Conservation (phyloP, 2,329 filamentous ascomycete species). For the Trichoderma afroharzianum region DNA sequence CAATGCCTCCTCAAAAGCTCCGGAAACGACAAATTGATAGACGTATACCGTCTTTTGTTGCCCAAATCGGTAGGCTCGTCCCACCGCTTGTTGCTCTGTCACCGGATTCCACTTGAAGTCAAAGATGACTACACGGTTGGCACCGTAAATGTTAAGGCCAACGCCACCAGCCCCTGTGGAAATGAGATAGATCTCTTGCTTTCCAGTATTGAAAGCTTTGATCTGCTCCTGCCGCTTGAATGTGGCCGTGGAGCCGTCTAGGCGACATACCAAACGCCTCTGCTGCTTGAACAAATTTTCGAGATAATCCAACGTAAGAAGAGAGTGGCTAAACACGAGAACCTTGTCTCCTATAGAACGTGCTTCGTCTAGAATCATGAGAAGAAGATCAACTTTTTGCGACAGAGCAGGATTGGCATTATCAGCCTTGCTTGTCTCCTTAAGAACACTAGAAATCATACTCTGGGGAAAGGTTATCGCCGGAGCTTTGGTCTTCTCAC, state of each 20-base stretch:
- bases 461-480: constrained; percentile 24
- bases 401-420: constrained; percentile 53
- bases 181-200: constrained; percentile 66
- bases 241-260: constrained; percentile 63
- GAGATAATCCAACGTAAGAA: constrained; percentile 67
- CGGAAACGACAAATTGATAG: constrained; percentile 74
- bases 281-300: constrained; percentile 51
- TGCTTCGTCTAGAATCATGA: constrained; percentile 65
- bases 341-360: constrained; percentile 64
- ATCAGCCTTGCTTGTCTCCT: constrained; percentile 38
- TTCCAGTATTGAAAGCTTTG: constrained; percentile 63
- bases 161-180: constrained; percentile 79
- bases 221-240: constrained; percentile 59
- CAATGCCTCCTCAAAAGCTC: constrained; percentile 73
- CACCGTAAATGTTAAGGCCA: constrained; percentile 78
- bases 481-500: not conserved
- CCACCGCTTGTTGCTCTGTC: constrained; percentile 81
- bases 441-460: constrained; percentile 30
- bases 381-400: constrained; percentile 64
- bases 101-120: constrained; percentile 80
- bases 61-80: constrained; percentile 79
- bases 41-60: constrained; percentile 79
- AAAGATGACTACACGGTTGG: constrained; percentile 82
- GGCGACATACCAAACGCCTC: constrained; percentile 48
- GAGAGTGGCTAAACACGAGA: constrained; percentile 74